Base-by-base conservation (phyloP, 2,329 filamentous ascomycete genomes). In the Fusarium nodosum region DNA sequence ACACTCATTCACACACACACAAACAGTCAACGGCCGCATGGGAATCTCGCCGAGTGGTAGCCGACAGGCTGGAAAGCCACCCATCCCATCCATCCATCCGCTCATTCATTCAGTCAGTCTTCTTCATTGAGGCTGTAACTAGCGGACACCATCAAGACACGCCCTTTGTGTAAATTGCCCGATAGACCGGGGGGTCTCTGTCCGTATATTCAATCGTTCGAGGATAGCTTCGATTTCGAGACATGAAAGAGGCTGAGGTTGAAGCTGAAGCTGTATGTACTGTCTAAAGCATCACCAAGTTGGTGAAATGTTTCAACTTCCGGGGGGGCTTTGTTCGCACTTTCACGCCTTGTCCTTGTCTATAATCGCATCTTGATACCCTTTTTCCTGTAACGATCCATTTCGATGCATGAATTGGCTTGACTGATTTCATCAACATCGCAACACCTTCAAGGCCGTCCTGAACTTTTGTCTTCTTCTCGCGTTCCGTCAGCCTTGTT, bases 31-130 rank as follows among this genome's bases (percentile, higher is more conserved):
- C 52, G 24, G 67, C 51, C 60, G 63, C 67, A 60, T 70, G 55
- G 56, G 20, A 70, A 70, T 70, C 55, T 70, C 67, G 63, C 67
- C 67, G 67, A 70, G 67, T 55, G 63, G 67, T 51, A 70, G 67
- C 67, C 67, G 67, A 68, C 63, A 64, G 67, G 58, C 45, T 70
- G 58, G 66, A 38, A 69, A 53, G 51, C 34, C 26, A 48, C 31
- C 24, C 47, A 42, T 30, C 44, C 41, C 24, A 26, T 22, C 28
- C 31, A 33, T 30, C 28, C 28, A 30, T 9, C 28, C 10, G n/a
- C 18, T 28, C 15, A 22, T 18, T 59, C 22, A 30, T 41, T 28
- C 10, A 16, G 18, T 28, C n/a, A 22, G 13, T 59, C 22, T 41
- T 30, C 31, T 34, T 18, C 15, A 51, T 56, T 61, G 61, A 64